phyloP scores from a whole-genome alignment of 2,329 filamentous ascomycete species.

The Neospermospora avenae region DNA sequence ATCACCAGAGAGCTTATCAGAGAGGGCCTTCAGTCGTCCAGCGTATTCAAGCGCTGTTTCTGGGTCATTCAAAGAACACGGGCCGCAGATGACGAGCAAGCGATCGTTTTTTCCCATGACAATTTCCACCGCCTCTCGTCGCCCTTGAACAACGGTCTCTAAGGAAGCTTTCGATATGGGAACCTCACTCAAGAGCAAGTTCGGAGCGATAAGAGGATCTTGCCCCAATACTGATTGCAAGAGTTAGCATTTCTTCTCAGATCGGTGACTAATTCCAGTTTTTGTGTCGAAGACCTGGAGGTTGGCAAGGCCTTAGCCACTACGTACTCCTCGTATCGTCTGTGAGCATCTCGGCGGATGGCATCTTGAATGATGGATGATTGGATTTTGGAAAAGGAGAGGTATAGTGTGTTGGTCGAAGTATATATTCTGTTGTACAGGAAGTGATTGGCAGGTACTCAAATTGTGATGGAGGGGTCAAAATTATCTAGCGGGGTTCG shows the following conservation, averaged over 20 bases:
- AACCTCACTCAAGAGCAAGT: constrained; percentile 82
- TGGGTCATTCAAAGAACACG: constrained; percentile 97
- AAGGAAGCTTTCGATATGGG: constrained; percentile 63
- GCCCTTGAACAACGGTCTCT: constrained; percentile 67
- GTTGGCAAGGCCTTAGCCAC: too few relatives aligned
- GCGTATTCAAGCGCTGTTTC: constrained; percentile 85
- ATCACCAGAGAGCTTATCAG: constrained; percentile 77
- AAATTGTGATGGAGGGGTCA: neutral
- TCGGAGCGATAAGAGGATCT: constrained; percentile 87
- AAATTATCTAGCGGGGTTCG: neutral
- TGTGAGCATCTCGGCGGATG: constrained; percentile 35
- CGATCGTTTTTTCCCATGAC: constrained; percentile 56
- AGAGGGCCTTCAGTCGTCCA: constrained; percentile 69
- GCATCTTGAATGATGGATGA: constrained; percentile 25
- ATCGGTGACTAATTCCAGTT: constrained; percentile 7
- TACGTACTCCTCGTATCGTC: constrained; percentile 51
- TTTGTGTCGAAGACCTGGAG: too few relatives aligned
- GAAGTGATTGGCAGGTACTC: neutral
- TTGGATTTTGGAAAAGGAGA: neutral
- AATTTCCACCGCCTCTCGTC: constrained; percentile 51
- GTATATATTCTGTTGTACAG: neutral
- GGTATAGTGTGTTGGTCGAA: neutral
- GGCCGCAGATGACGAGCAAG: constrained; percentile 89
- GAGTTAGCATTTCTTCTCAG: constrained; percentile 18
- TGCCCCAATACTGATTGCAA: constrained; percentile 73